phyloP scores from a whole-genome alignment of 768 basidiomycete species.

The Cystobasidium ongulense region DNA sequence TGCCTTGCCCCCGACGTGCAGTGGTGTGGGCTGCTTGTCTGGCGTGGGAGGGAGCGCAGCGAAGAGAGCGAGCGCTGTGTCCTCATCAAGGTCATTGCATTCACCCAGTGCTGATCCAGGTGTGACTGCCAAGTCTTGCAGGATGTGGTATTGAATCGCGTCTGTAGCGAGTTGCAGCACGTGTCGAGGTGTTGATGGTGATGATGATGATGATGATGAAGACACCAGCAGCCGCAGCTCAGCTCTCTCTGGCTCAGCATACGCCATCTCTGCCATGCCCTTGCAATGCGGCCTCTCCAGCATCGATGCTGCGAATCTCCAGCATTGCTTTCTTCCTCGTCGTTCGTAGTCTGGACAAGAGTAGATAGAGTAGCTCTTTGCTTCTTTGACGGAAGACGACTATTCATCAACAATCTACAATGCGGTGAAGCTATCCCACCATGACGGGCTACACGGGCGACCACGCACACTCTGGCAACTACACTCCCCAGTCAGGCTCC shows the following conservation, averaged over 20 bases:
- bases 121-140: slow-evolving; percentile 21
- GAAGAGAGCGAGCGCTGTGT: slow-evolving; percentile 15
- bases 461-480: not conserved
- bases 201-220: too few species aligned
- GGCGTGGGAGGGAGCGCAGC: not conserved
- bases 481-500: not conserved
- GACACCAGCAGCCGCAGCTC: too few species aligned
- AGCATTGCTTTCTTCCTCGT: not conserved
- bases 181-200: too few species aligned
- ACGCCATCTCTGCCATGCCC: slow-evolving; percentile 8
- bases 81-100: not conserved
- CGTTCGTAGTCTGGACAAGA: not conserved
- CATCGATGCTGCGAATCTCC: not conserved
- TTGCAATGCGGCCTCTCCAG: not conserved
- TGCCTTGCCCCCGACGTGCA: slow-evolving; percentile 19
- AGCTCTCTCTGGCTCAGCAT: not conserved
- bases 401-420: not conserved
- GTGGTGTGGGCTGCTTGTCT: not conserved
- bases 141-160: slow-evolving; percentile 20
- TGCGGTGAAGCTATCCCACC: not conserved
- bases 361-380: too few species aligned
- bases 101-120: slow-evolving; percentile 10
- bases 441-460: not conserved
- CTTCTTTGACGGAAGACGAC: not conserved
- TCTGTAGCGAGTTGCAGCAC: slow-evolving; percentile 8